Evolutionary conservation across 2,329 filamentous ascomycete species (phyloP).

Genomic region (Stromatinia cepivora): DNA sequence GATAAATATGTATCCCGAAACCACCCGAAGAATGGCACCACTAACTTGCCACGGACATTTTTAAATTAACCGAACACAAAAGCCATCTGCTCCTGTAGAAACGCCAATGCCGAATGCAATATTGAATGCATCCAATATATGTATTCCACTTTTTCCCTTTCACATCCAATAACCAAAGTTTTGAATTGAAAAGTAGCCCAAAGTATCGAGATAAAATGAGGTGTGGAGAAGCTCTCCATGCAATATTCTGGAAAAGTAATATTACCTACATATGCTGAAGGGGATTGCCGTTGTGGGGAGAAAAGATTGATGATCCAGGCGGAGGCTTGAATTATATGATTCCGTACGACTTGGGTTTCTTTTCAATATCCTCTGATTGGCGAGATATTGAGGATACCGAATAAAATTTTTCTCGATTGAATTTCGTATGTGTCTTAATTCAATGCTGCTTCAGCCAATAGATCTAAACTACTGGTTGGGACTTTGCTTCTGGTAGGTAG

Average conservation of each 20-base stretch:
- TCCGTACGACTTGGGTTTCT: neutral
- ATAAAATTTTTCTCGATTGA: neutral
- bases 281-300: neutral
- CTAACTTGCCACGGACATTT: neutral
- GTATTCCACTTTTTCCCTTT: neutral
- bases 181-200: neutral
- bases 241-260: neutral
- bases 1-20: neutral
- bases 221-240: neutral
- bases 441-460: constrained; percentile 19
- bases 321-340: neutral
- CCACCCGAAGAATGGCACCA: neutral
- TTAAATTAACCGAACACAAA: constrained; percentile 4
- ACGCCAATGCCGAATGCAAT: neutral
- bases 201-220: neutral
- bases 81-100: neutral
- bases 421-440: neutral
- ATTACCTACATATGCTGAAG: constrained; percentile 1
- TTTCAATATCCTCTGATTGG: neutral
- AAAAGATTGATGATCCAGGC: neutral
- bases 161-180: neutral
- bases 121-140: constrained; percentile 5
- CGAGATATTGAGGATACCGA: neutral
- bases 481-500: neutral
- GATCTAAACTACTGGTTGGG: neutral